A percentile compares a stretch with the other conserved stretches of the same genome.
Evolutionary conservation across 805 yeast species (phyloP).

Genomic region (Metschnikowia bowlesiae): DNA sequence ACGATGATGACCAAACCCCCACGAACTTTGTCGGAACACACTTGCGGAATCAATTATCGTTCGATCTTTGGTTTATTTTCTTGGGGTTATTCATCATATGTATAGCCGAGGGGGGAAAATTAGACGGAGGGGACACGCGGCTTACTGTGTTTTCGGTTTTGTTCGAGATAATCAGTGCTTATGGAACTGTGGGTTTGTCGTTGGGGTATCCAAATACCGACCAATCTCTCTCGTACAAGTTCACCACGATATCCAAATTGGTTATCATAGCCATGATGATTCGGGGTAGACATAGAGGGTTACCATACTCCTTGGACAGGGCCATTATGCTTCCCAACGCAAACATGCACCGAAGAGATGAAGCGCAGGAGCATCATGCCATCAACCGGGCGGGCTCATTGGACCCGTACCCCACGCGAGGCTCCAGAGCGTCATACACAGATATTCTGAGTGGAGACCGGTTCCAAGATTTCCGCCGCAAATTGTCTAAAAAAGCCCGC

Average conservation of each 20-base stretch:
- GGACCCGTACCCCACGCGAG: constrained; percentile 12
- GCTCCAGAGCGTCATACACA: constrained; percentile 3
- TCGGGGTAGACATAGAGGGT: constrained; percentile 94
- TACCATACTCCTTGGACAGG: constrained; percentile 89
- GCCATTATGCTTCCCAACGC: constrained; percentile 84
- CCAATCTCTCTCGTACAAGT: constrained; percentile 71
- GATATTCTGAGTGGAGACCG: constrained; percentile 11
- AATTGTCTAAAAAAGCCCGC: constrained; percentile 13
- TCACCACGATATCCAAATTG: constrained; percentile 69
- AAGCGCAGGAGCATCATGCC: constrained; percentile 51
- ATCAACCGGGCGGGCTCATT: constrained; percentile 22
- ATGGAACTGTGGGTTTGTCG: constrained; percentile 94
- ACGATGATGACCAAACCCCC: constrained; percentile 40
- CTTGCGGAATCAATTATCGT: constrained; percentile 84
- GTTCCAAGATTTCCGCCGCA: constrained; percentile 7
- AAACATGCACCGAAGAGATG: constrained; percentile 57
- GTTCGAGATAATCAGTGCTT: constrained; percentile 90
- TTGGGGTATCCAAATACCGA: constrained; percentile 69
- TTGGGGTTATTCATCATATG: constrained; percentile 83
- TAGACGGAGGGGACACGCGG: constrained; percentile 38
- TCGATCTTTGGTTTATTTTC: constrained; percentile 91
- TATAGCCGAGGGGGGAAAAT: constrained; percentile 71
- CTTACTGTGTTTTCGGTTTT: constrained; percentile 69
- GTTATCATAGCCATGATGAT: constrained; percentile 86
- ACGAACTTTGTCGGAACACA: constrained; percentile 76